phyloP scores from a whole-genome alignment of 2,329 filamentous ascomycete species.

The Hortaea werneckii region DNA sequence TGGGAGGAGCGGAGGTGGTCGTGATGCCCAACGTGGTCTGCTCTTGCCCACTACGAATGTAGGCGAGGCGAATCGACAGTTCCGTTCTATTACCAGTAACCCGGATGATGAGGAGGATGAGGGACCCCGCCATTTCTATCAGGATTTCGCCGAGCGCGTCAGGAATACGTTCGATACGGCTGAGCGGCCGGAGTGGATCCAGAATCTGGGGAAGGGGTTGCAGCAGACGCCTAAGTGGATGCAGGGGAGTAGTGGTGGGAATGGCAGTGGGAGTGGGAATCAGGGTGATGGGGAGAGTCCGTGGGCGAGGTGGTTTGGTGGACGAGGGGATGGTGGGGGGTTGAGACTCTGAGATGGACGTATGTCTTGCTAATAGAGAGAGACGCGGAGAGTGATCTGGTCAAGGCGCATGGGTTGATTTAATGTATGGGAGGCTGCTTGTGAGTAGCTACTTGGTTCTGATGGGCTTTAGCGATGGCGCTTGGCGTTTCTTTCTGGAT shows the following conservation, averaged over 20 bases:
- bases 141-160: constrained; percentile 72
- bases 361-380: background rate
- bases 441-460: background rate
- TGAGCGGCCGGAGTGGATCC: constrained; percentile 64
- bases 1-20: background rate
- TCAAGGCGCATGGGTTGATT: too few species aligned
- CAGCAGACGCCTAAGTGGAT: constrained; percentile 70
- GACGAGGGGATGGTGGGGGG: constrained; percentile 20
- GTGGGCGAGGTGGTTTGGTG: constrained; percentile 26
- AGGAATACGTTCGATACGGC: constrained; percentile 85
- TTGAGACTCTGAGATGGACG: constrained; percentile 16
- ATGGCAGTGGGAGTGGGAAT: constrained; percentile 8
- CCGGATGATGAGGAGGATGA: constrained; percentile 55
- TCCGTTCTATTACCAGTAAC: constrained; percentile 22
- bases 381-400: too few species aligned
- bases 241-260: constrained; percentile 36
- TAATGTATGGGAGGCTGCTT: background rate
- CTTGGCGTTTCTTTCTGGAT: background rate
- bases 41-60: constrained; percentile 4
- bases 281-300: background rate
- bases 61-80: constrained; percentile 19
- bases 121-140: constrained; percentile 58
- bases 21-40: constrained; percentile 1
- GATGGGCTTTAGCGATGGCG: background rate
- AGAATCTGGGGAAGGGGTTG: constrained; percentile 55